These are phyloP conservation scores for Phytophthora hybrid DNA, from an alignment of 352 stramenopile genomes.

Conservation along the genomic window DNA sequence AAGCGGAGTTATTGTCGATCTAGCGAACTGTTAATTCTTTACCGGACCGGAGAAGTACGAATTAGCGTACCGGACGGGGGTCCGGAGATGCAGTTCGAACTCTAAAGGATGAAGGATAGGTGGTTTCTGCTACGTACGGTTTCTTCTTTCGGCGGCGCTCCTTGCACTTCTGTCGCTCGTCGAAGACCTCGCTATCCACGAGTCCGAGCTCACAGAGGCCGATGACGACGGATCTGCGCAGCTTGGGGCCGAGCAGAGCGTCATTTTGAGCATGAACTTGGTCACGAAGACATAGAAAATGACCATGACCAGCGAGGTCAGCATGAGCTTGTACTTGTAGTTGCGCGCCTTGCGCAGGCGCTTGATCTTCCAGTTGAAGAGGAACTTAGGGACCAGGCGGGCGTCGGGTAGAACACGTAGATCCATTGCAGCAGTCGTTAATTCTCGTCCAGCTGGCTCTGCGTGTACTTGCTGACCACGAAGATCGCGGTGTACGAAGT, in stretches of 20 bases:
- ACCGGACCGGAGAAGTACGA: too few relatives aligned
- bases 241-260: conserved; percentile 62
- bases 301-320: conserved; percentile 67
- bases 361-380: conserved; percentile 82
- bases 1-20: too few relatives aligned
- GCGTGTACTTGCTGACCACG: conserved; percentile 59
- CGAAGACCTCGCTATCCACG: too few relatives aligned
- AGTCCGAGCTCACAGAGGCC: too few relatives aligned
- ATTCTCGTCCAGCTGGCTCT: conserved; percentile 76
- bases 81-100: too few relatives aligned
- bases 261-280: conserved; percentile 66
- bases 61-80: too few relatives aligned
- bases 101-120: too few relatives aligned
- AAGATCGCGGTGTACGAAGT: conserved; percentile 62
- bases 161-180: too few relatives aligned
- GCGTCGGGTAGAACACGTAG: conserved; percentile 79
- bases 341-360: conserved; percentile 77
- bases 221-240: too few relatives aligned
- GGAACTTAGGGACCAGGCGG: conserved; percentile 85
- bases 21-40: too few relatives aligned
- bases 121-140: too few relatives aligned
- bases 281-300: conserved; percentile 65
- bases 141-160: too few relatives aligned
- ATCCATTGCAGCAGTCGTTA: conserved; percentile 74
- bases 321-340: conserved; percentile 87